phyloP scores from a whole-genome alignment of 2,329 filamentous ascomycete species.

The Ustulina deusta region DNA sequence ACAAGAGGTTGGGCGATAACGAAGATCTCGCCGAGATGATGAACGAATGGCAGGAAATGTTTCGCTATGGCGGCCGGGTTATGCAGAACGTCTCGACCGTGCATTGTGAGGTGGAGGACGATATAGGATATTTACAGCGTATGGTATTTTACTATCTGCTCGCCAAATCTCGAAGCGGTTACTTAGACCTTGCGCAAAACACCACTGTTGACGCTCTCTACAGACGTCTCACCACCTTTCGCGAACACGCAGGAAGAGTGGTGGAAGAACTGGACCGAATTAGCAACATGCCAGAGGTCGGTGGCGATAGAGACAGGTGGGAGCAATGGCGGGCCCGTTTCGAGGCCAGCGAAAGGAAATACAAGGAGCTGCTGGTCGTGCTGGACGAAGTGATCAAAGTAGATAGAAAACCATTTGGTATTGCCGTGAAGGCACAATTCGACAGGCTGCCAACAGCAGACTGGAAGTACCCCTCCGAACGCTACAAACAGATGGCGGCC shows the following conservation, averaged over 20 bases:
- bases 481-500: conserved; percentile 36
- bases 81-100: conserved; percentile 30
- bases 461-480: conserved; percentile 37
- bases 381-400: neutral
- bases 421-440: conserved; percentile 36
- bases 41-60: conserved; percentile 1
- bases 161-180: neutral
- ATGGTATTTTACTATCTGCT: conserved; percentile 43
- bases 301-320: conserved; percentile 14
- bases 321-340: conserved; percentile 28
- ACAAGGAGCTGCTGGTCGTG: conserved; percentile 27
- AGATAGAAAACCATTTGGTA: conserved; percentile 22
- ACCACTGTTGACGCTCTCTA: neutral
- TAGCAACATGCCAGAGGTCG: neutral
- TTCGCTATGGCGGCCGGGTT: conserved; percentile 34
- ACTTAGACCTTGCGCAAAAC: neutral
- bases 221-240: conserved; percentile 4
- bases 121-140: conserved; percentile 40
- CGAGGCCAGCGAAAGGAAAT: conserved; percentile 10
- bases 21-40: neutral
- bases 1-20: conserved; percentile 1
- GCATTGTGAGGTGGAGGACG: conserved; percentile 27
- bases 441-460: conserved; percentile 39
- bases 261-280: neutral
- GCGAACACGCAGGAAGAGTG: neutral